Conservation (phyloP, 495 filamentous ascomycete species). For the Cairneyella variabilis region DNA sequence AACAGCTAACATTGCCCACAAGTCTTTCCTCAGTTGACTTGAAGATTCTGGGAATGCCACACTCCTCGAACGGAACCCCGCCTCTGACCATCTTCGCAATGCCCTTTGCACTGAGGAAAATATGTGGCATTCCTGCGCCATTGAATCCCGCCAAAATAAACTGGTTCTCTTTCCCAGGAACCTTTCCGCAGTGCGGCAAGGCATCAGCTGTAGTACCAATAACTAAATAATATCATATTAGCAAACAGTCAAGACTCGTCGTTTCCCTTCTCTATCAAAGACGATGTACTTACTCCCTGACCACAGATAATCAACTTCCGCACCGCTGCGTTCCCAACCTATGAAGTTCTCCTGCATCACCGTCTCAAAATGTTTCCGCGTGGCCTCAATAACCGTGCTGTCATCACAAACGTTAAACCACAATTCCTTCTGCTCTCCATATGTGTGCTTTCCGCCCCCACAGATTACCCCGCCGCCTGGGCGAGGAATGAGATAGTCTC, state of each 20-base stretch:
- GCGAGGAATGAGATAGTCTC: conserved; percentile 49
- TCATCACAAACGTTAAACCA: conserved; percentile 47
- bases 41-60: conserved; percentile 35
- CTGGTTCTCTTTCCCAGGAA: conserved; percentile 38
- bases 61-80: conserved; percentile 34
- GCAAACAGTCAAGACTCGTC: too few relatives aligned
- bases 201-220: conserved; percentile 14
- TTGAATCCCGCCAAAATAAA: conserved; percentile 51
- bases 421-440: conserved; percentile 25
- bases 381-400: conserved; percentile 33
- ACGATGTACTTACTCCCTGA: conserved; percentile 32
- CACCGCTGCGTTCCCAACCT: conserved; percentile 43
- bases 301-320: conserved; percentile 43
- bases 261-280: too few relatives aligned
- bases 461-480: conserved; percentile 35
- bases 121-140: conserved; percentile 51
- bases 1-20: conserved; percentile 14
- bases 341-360: conserved; percentile 43
- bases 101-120: conserved; percentile 39
- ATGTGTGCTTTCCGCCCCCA: conserved; percentile 40
- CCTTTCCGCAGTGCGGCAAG: conserved; percentile 25
- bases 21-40: conserved; percentile 33
- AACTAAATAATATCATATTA: too few relatives aligned
- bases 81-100: conserved; percentile 43
- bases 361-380: conserved; percentile 38